phyloP scores from a whole-genome alignment of 768 basidiomycete species.

The Cyclocybe aegerita region DNA sequence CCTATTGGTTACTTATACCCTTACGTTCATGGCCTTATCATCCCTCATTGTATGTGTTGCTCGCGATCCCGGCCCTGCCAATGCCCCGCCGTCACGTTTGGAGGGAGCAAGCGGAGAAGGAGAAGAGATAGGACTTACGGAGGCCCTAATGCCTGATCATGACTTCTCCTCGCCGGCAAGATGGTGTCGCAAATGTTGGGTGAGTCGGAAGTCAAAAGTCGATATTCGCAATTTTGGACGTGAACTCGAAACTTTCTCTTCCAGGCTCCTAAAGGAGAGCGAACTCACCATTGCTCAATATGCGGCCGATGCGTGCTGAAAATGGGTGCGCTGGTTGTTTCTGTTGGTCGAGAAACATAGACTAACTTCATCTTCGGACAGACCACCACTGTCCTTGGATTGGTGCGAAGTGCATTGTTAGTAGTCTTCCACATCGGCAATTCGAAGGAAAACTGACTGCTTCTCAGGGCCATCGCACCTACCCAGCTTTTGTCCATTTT shows the following conservation, averaged over 20 bases:
- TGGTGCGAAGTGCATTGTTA: conserved; percentile 72
- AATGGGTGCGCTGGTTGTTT: conserved; percentile 58
- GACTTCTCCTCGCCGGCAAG: conserved; percentile 54
- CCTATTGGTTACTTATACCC: conserved; percentile 56
- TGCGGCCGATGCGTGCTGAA: conserved; percentile 82
- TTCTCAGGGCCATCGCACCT: conserved; percentile 75
- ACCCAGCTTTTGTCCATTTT: conserved; percentile 83
- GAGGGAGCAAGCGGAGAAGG: conserved; percentile 24
- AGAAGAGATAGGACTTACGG: conserved; percentile 50
- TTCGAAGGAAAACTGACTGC: not conserved
- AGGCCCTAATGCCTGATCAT: conserved; percentile 59
- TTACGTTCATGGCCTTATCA: conserved; percentile 68
- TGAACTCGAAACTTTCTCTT: not conserved
- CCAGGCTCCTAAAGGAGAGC: conserved; percentile 71
- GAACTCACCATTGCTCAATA: conserved; percentile 74
- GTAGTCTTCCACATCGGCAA: conserved; percentile 20
- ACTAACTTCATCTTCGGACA: conserved; percentile 25
- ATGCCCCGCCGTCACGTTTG: conserved; percentile 13
- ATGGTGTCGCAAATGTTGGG: conserved; percentile 82
- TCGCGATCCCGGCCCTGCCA: conserved; percentile 74
- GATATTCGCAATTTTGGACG: not conserved
- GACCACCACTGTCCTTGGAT: conserved; percentile 91
- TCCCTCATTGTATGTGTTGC: conserved; percentile 72
- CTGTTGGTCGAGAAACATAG: not conserved
- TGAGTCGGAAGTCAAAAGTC: conserved; percentile 18